A percentile compares a stretch with the other conserved stretches of the same genome.
phyloP scores from a whole-genome alignment of 2,329 filamentous ascomycete genomes.

The Calonectria ilicicola region DNA sequence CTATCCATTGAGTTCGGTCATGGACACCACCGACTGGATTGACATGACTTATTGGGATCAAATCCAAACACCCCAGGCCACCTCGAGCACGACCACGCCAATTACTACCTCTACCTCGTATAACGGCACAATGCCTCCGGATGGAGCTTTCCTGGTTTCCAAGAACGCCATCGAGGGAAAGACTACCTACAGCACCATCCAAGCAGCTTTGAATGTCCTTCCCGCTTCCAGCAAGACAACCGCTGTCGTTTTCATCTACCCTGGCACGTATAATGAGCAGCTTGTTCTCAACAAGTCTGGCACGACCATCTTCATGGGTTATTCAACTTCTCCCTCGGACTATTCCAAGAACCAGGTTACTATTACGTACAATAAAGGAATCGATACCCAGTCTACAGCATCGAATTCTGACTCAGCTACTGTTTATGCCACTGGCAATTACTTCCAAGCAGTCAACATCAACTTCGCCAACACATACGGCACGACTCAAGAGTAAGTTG shows the following conservation, averaged over 20 bases:
- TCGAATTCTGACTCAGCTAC: constrained; percentile 42
- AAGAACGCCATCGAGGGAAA: constrained; percentile 35
- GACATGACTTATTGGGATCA: constrained; percentile 37
- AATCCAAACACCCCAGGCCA: constrained; percentile 36
- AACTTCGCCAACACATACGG: constrained; percentile 40
- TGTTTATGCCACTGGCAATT: constrained; percentile 39
- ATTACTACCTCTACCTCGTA: constrained; percentile 46
- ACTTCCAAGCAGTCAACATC: constrained; percentile 41
- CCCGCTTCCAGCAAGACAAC: constrained; percentile 26
- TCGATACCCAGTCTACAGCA: constrained; percentile 36
- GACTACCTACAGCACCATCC: constrained; percentile 42
- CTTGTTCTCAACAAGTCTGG: constrained; percentile 28
- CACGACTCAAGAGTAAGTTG: constrained; percentile 32
- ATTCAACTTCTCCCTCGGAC: constrained; percentile 40
- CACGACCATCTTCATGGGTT: constrained; percentile 34
- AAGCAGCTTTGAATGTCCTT: constrained; percentile 42
- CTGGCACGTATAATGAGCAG: constrained; percentile 70
- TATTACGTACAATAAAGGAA: constrained; percentile 35
- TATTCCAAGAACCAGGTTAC: constrained; percentile 38
- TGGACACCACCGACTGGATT: constrained; percentile 41
- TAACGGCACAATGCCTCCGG: constrained; percentile 53
- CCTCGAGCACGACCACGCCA: constrained; percentile 18
- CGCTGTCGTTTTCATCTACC: constrained; percentile 50
- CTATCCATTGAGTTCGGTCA: constrained; percentile 29
- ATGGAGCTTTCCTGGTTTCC: constrained; percentile 55